Evolutionary conservation across 768 basidiomycete species (phyloP).

Genomic region (Leccinum sublutescens): DNA sequence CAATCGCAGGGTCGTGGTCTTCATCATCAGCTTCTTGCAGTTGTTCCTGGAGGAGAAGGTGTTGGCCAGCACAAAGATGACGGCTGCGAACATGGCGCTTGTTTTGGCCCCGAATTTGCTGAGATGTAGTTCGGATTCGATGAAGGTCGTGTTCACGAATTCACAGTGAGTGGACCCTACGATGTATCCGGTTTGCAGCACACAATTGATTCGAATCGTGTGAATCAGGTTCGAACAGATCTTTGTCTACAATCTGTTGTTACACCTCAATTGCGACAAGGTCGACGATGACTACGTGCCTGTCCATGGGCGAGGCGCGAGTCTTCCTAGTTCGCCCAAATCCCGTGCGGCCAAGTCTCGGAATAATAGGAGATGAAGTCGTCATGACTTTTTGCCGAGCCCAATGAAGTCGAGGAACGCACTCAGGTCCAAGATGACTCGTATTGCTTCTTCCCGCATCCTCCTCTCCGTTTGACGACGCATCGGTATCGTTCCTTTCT

Average conservation of each 20-base stretch:
- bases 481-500: neutral
- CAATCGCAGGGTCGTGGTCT: constrained; percentile 82
- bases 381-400: neutral
- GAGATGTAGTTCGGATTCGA: constrained; percentile 83
- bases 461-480: neutral
- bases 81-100: constrained; percentile 79
- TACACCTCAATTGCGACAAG: constrained; percentile 73
- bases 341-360: constrained; percentile 57
- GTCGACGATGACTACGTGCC: constrained; percentile 80
- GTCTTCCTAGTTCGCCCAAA: constrained; percentile 40
- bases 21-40: constrained; percentile 89
- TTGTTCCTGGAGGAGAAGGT: constrained; percentile 80
- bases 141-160: constrained; percentile 88
- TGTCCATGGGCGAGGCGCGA: constrained; percentile 75
- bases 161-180: constrained; percentile 67
- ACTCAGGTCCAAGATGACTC: neutral
- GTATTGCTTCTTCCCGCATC: neutral
- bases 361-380: constrained; percentile 40
- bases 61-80: constrained; percentile 81
- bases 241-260: constrained; percentile 81
- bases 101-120: constrained; percentile 93
- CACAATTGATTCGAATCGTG: constrained; percentile 6
- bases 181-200: neutral
- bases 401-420: neutral
- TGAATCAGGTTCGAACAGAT: constrained; percentile 76